A percentile compares a stretch with the other conserved stretches of the same genome.
Conservation (phyloP, 495 filamentous ascomycete genomes). For the Penicillium desertorum region DNA sequence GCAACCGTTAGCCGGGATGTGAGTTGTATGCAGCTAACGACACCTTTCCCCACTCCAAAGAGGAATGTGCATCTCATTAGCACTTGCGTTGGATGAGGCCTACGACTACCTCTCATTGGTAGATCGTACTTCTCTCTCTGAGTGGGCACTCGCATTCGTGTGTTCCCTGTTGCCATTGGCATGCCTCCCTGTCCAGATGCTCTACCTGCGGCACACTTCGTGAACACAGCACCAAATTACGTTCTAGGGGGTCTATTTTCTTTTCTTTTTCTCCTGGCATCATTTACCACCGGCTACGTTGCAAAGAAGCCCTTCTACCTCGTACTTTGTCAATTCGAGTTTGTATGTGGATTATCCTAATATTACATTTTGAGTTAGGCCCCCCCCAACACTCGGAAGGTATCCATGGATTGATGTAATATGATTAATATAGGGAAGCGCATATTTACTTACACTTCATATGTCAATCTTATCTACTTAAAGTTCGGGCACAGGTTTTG, state of each 20-base stretch:
- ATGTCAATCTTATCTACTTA: not conserved
- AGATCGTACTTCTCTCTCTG: slow-evolving; percentile 20
- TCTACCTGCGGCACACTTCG: slow-evolving; percentile 7
- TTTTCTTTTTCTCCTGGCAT: not conserved
- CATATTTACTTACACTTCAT: not conserved
- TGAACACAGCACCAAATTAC: not conserved
- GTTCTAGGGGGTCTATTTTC: not conserved
- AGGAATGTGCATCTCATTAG: slow-evolving; percentile 23
- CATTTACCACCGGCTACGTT: not conserved
- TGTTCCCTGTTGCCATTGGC: slow-evolving; percentile 28
- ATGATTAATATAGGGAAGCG: not conserved
- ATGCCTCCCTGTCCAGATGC: slow-evolving; percentile 8
- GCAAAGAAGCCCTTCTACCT: not conserved
- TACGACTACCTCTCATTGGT: slow-evolving; percentile 23
- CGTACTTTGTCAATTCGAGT: not conserved
- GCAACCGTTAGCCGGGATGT: slow-evolving; percentile 21
- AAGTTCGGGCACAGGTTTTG: not conserved
- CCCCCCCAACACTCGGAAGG: not conserved
- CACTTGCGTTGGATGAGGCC: slow-evolving; percentile 12
- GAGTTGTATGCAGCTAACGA: slow-evolving; percentile 40
- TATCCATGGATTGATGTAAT: not conserved
- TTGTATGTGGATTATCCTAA: not conserved
- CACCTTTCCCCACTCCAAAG: slow-evolving; percentile 22
- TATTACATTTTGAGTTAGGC: not conserved
- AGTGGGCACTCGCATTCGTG: slow-evolving; percentile 36